These are phyloP conservation scores for Aspergillus leporis DNA, from an alignment of 495 filamentous ascomycete species.

Conservation along the genomic window DNA sequence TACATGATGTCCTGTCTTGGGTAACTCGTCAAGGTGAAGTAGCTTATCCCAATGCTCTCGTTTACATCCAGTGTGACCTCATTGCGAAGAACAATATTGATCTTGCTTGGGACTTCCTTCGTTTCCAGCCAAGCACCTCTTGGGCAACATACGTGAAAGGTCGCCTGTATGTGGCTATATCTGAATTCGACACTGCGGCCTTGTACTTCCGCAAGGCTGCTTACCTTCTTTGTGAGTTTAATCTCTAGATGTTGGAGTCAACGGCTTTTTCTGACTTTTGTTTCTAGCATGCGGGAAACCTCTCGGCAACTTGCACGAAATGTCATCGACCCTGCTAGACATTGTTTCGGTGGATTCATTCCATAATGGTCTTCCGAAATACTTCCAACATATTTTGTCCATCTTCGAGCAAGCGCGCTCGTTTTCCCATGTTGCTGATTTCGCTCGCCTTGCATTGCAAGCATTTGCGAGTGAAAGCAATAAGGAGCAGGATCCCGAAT, in stretches of 20 bases:
- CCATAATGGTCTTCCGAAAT: slow-evolving; percentile 73
- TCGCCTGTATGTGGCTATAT: slow-evolving; percentile 71
- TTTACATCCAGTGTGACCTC: slow-evolving; percentile 67
- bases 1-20: slow-evolving; percentile 53
- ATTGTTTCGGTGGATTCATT: slow-evolving; percentile 72
- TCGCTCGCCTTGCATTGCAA: slow-evolving; percentile 76
- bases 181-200: slow-evolving; percentile 70
- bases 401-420: slow-evolving; percentile 77
- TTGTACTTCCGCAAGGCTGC: slow-evolving; percentile 80
- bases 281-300: slow-evolving; percentile 44
- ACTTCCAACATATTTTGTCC: slow-evolving; percentile 81
- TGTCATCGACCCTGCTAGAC: slow-evolving; percentile 63
- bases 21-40: slow-evolving; percentile 47
- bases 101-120: slow-evolving; percentile 72
- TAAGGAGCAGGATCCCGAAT: slow-evolving; percentile 43
- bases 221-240: slow-evolving; percentile 72
- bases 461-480: slow-evolving; percentile 48
- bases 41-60: slow-evolving; percentile 46
- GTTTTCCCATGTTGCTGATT: slow-evolving; percentile 79
- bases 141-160: slow-evolving; percentile 89
- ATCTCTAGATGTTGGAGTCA: background rate
- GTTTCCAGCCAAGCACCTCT: slow-evolving; percentile 60
- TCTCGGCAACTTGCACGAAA: slow-evolving; percentile 47
- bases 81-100: slow-evolving; percentile 69
- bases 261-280: slow-evolving; percentile 10